Base-by-base conservation (phyloP, 2,329 filamentous ascomycete genomes). In the Paecilomyces dactylethromorphus region DNA sequence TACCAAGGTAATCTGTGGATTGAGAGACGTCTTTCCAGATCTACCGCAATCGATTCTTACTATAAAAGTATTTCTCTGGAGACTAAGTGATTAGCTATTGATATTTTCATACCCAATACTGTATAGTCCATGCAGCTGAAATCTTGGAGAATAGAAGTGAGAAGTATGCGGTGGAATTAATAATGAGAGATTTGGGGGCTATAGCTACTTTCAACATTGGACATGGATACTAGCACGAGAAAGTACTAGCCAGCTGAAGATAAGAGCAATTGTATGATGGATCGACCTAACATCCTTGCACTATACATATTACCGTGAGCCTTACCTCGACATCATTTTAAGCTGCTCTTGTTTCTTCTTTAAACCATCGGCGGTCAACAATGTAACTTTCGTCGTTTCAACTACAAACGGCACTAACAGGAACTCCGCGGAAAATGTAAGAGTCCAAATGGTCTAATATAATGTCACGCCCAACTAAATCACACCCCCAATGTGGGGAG, bases 361-460 rank as follows among this genome's bases (percentile, higher is more conserved):
- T 32, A 2, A 6, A 7, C 6, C 31, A 11, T 32, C 11, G 31
- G 11, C 31, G 11, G 11, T 6, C 6, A 32, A 32, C 31, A 6
- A 7, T 32, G 31, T 32, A 11, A 11, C 11, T 32, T 15, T 39
- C 35, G 7, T 39, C 13, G n/a, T n/a, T 12, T 39, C 35, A 15
- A 13, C 13, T 15, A 39, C 12, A 3, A 15, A 39, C n/a, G 35
- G 35, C 35, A 18, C 3, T 6, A 39, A 39, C 13, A 15, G 35
- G 12, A 39, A 15, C 13, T 39, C 68, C 1, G 69, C 71, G 53
- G 73, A 63, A 54, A 76, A 76, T 57, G 71, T 69, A 13, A 75
- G 66, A 1, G 70, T 74, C 1, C 73, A 0, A 73, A 75, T 3
- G 72, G 73, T 0, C 74, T 73, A 26, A 75, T 74, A 50, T 74